Base-by-base conservation (phyloP, 768 basidiomycete genomes). In the Amanita exitialis region DNA sequence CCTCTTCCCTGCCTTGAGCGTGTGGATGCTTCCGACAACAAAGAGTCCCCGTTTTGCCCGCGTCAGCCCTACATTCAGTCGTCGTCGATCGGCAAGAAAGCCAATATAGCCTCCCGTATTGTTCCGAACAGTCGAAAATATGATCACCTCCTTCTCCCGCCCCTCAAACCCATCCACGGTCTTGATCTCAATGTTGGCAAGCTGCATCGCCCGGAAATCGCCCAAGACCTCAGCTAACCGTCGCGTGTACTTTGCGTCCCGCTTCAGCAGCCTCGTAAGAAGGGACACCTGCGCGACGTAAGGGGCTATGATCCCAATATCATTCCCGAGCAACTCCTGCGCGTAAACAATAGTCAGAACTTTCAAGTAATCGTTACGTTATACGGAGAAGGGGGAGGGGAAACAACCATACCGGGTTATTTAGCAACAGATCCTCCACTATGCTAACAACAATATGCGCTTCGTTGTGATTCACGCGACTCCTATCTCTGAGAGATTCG, bases 141-240 rank as follows among this genome's bases (percentile, higher is more conserved):
- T 75, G 55, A 96, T 88, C 37, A 95, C 80, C 27, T 90, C 86
- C 68, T 95, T 95, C 69, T 96, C 90, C 41, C 90, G 77, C 10
- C 92, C 92, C 64, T 96, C 90, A 63, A 94, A 96, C 16, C 92
- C 92, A 58, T 96, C 92, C 12, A 96, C 92, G 0, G 92, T 95
- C 69, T 88, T 90, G 59, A 95, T 77, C 64, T 95, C 92, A 47
- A 96, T 75, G 47, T 77, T 63, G 0, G 68, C 60, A 6, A 90
- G 64, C 56, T 93, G 82, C 66, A 76, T 69, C 16, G 74, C 80
- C 21, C 90, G 80, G 42, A 74, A 74, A 12, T 74, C 65, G 18
- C 90, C 91, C 20, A 94, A 72, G 0, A 79, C 73, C 5, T 65
- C 60, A 35, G 66, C 63, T 61, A 91, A 86, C 0, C 82, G 79